Conservation (phyloP, 345 rosid species). For the Mercurialis annua region DNA sequence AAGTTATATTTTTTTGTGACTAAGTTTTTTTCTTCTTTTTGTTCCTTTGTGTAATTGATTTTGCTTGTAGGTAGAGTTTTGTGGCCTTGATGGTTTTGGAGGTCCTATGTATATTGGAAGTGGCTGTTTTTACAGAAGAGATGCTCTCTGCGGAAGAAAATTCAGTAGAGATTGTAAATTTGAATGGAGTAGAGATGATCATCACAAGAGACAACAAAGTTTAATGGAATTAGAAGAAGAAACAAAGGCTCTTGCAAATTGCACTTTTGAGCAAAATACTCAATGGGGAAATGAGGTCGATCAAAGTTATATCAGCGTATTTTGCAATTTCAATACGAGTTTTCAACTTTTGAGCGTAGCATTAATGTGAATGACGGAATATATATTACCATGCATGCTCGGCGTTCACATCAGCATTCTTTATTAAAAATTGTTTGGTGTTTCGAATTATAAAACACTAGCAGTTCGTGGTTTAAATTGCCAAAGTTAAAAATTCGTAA, state of each 20-base stretch:
- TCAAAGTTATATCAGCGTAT: background rate
- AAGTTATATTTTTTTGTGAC: too few relatives aligned
- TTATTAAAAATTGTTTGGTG: too few relatives aligned
- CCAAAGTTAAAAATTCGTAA: too few relatives aligned
- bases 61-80: constrained; percentile 52
- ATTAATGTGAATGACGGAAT: too few relatives aligned
- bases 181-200: constrained; percentile 28
- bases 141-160: constrained; percentile 51
- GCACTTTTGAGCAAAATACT: constrained; percentile 48
- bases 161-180: constrained; percentile 11
- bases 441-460: too few relatives aligned
- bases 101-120: constrained; percentile 72
- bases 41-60: background rate
- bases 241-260: constrained; percentile 54
- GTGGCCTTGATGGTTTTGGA: constrained; percentile 67
- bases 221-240: constrained; percentile 26
- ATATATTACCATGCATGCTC: too few relatives aligned
- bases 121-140: constrained; percentile 89
- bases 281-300: constrained; percentile 80
- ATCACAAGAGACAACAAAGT: constrained; percentile 18
- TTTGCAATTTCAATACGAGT: too few relatives aligned
- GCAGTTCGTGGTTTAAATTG: too few relatives aligned
- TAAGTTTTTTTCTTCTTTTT: too few relatives aligned
- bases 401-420: background rate
- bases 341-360: too few relatives aligned